Evolutionary conservation across 2,329 filamentous ascomycete genomes (phyloP).

Genomic region (Xylaria digitata): DNA sequence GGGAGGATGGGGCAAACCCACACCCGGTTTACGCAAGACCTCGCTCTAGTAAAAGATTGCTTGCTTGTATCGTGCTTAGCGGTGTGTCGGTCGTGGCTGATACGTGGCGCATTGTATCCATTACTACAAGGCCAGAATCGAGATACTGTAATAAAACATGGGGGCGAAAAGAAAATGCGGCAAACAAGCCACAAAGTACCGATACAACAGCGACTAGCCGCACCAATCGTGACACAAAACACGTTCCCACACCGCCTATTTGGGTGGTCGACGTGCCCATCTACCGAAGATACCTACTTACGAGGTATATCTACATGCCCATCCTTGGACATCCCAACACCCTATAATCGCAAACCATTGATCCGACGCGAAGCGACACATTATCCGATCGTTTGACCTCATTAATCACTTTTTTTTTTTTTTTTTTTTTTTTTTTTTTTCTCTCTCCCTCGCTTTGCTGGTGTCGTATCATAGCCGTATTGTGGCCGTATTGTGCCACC

Average conservation of each 20-base stretch:
- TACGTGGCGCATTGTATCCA: constrained; percentile 17
- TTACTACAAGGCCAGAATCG: constrained; percentile 1
- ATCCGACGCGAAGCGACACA: constrained; percentile 22
- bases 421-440: not conserved
- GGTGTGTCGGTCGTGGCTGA: constrained; percentile 10
- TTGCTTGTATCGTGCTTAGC: not conserved
- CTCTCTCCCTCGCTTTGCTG: not conserved
- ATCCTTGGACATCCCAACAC: not conserved
- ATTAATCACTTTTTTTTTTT: not conserved
- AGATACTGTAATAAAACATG: not conserved
- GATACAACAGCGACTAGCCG: constrained; percentile 21
- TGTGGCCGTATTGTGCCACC: constrained; percentile 25
- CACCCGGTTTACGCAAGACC: constrained; percentile 1
- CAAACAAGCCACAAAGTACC: constrained; percentile 23
- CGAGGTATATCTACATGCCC: constrained; percentile 10
- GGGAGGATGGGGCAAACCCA: not conserved
- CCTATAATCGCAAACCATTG: constrained; percentile 1
- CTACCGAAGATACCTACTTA: not conserved
- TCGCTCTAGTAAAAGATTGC: not conserved
- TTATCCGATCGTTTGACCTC: constrained; percentile 19
- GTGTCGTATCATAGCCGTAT: constrained; percentile 9
- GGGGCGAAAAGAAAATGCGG: not conserved
- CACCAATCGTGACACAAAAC: constrained; percentile 8
- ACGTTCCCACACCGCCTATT: constrained; percentile 21
- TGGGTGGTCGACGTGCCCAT: not conserved